Evolutionary conservation across 345 rosid species (phyloP), one percentile per base, ranked within the genome.

Genomic region (Aegle marmelos): DNA sequence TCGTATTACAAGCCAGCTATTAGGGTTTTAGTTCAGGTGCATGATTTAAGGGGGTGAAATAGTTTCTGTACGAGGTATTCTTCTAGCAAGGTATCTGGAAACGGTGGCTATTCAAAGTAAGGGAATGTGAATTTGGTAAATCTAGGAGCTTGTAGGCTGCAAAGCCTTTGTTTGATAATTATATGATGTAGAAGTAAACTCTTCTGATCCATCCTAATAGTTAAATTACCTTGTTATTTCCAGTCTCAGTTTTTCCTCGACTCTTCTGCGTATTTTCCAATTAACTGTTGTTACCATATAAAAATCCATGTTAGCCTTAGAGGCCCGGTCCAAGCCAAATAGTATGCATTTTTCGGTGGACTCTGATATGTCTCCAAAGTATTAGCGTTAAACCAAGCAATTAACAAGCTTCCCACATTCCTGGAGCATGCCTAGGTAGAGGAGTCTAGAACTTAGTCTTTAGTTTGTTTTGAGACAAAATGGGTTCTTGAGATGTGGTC

Each of bases 21-120:
- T 39, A 37, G 78, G 75, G 68, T 78, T 78, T 72, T 27, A 31
- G 50, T 69, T 63, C 81, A 6, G 68, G 72, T 65, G 81, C 65
- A 34, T 53, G 79, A 76, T 67, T 70, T 56, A 11, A 48, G 34
- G 63, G 31, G 45, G 68, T 28, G 16, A 14, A 58, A 19, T 53
- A 22, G 60, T 64, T 34, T 78, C 63, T 41, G 33, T 62, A 34
- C 41, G 60, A 72, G 48, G 71, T 28, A 34, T 48, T 63, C 61
- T 48, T 63, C 50, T 50, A 31, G 37, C 19, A 14, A 22, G 33
- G 21, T 48, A 48, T 45, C 48, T n/a, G 25, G 74, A 45, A n/a
- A 68, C 48, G 67, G 70, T 45, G 62, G 78, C 31, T 39, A 9
- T 39, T 30, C 39, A 34, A 48, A 37, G 28, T 50, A 63, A 30